A percentile compares a stretch with the other conserved stretches of the same genome.
These are phyloP conservation scores for Wickerhamiella pararugosa DNA, from an alignment of 1,139 yeast species.

Conservation along the genomic window DNA sequence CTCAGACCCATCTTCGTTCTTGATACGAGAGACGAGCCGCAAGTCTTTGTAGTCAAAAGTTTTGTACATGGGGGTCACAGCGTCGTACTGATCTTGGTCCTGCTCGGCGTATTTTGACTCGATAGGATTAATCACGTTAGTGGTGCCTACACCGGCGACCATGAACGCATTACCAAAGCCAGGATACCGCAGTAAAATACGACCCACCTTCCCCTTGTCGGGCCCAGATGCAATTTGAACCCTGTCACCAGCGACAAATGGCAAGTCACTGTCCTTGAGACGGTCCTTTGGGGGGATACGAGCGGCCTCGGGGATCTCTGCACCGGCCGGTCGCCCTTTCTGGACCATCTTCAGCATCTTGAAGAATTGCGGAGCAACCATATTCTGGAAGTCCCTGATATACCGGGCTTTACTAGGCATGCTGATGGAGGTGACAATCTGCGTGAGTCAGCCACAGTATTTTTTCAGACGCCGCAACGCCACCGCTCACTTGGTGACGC, in stretches of 20 bases:
- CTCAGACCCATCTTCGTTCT: constrained; percentile 39
- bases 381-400: not conserved
- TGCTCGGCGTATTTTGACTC: constrained; percentile 36
- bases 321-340: constrained; percentile 15
- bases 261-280: constrained; percentile 34
- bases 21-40: constrained; percentile 65
- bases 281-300: constrained; percentile 28
- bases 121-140: constrained; percentile 46
- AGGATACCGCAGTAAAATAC: constrained; percentile 28
- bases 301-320: constrained; percentile 16
- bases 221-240: constrained; percentile 54
- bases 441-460: not conserved
- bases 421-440: not conserved
- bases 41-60: constrained; percentile 51
- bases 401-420: not conserved
- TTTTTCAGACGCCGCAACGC: no score
- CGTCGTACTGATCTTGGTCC: constrained; percentile 53
- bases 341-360: constrained; percentile 10
- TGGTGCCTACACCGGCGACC: constrained; percentile 41
- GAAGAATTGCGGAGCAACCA: constrained; percentile 15
- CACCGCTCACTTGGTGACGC: not conserved
- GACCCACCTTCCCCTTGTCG: constrained; percentile 57
- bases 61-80: constrained; percentile 41
- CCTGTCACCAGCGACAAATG: constrained; percentile 45
- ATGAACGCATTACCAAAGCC: constrained; percentile 35